Conservation (phyloP, 768 basidiomycete species). For the Rhizopogon salebrosus region DNA sequence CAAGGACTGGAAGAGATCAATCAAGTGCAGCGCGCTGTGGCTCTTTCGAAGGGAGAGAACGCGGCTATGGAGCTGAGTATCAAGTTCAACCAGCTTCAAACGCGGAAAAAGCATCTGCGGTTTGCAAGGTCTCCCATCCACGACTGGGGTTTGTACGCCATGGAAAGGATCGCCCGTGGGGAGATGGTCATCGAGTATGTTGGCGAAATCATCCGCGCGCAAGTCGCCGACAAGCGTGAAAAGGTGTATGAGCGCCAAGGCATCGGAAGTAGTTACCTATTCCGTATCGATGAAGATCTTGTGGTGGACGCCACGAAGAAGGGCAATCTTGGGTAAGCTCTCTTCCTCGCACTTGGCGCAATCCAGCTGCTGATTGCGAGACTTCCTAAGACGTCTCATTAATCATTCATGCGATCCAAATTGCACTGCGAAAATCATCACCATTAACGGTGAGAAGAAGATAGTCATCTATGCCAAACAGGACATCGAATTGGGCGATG, state of each 20-base stretch:
- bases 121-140: constrained; percentile 96
- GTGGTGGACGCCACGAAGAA: constrained; percentile 99
- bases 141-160: constrained; percentile 97
- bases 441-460: constrained; percentile 90
- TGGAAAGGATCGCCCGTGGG: constrained; percentile 89
- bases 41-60: constrained; percentile 69
- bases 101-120: constrained; percentile 94
- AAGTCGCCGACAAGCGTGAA: constrained; percentile 95
- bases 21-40: constrained; percentile 77
- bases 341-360: not conserved
- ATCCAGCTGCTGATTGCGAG: constrained; percentile 9
- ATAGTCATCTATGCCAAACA: constrained; percentile 99
- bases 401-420: constrained; percentile 98
- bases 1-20: constrained; percentile 94
- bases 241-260: constrained; percentile 96
- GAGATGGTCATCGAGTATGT: constrained; percentile 99
- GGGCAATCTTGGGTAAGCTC: constrained; percentile 90
- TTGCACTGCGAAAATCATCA: constrained; percentile 87
- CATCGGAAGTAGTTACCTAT: constrained; percentile 96
- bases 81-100: constrained; percentile 98
- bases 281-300: constrained; percentile 95
- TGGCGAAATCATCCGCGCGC: constrained; percentile 92
- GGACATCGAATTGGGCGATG: constrained; percentile 93
- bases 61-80: constrained; percentile 69
- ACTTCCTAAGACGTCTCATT: constrained; percentile 73